These are phyloP conservation scores for Globisporangium cederbergense DNA, from an alignment of 352 stramenopile species.

Conservation along the genomic window DNA sequence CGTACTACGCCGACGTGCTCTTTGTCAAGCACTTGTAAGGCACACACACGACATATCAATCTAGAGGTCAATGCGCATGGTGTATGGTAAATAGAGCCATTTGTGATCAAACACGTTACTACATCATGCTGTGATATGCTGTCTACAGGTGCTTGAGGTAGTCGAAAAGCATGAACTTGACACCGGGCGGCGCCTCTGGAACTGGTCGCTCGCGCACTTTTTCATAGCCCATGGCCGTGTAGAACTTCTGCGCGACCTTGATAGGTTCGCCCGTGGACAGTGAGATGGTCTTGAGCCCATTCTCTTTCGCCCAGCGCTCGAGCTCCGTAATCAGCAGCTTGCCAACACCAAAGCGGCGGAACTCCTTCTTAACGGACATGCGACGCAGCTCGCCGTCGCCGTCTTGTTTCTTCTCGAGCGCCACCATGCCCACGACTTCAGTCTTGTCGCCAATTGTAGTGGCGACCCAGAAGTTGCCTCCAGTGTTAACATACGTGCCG, in stretches of 20 bases:
- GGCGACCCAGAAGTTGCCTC: constrained; percentile 46
- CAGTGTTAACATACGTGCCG: constrained; percentile 13
- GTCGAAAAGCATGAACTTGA: constrained; percentile 27
- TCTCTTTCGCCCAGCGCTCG: constrained; percentile 26
- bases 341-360: constrained; percentile 30
- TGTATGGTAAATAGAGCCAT: background rate
- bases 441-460: constrained; percentile 20
- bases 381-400: constrained; percentile 31
- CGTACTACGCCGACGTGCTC: constrained; percentile 24
- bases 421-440: constrained; percentile 34
- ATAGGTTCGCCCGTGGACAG: constrained; percentile 28
- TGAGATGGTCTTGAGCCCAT: constrained; percentile 23
- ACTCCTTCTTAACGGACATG: constrained; percentile 29
- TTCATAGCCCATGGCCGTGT: constrained; percentile 30
- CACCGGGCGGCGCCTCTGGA: constrained; percentile 20
- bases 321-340: constrained; percentile 21
- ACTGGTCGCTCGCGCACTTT: constrained; percentile 23
- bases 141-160: constrained; percentile 31
- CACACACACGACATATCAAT: no score
- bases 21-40: constrained; percentile 24
- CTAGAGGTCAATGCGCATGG: background rate
- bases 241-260: constrained; percentile 31
- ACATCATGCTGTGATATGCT: background rate
- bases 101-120: no score
- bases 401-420: constrained; percentile 25